phyloP scores from a whole-genome alignment of 2,329 filamentous ascomycete genomes.

The Cryphonectria nitschkei region DNA sequence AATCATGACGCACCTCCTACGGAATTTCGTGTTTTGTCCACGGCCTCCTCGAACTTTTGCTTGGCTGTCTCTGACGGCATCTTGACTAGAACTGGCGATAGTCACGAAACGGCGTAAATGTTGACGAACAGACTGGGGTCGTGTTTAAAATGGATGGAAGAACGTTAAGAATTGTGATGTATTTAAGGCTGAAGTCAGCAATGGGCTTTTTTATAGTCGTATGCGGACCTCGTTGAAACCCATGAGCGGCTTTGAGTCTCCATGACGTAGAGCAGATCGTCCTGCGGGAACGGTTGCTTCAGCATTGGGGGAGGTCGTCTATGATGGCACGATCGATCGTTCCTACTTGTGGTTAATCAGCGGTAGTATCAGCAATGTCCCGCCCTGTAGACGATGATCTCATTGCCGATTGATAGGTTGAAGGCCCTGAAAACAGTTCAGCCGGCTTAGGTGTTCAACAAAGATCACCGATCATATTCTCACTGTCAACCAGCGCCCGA shows the following conservation, averaged over 20 bases:
- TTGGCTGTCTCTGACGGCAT: constrained; percentile 18
- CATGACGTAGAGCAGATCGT: constrained; percentile 8
- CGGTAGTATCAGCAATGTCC: background rate
- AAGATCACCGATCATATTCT: background rate
- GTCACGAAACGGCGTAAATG: background rate
- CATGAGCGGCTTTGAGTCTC: background rate
- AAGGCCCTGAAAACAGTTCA: no score
- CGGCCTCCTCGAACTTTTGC: constrained; percentile 23
- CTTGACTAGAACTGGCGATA: background rate
- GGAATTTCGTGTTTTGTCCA: constrained; percentile 17
- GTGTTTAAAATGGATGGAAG: background rate
- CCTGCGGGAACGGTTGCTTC: background rate
- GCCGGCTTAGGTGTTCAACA: background rate
- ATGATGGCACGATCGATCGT: background rate
- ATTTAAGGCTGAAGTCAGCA: background rate
- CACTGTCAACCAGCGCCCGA: no score
- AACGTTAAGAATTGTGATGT: background rate
- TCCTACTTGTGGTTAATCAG: constrained; percentile 7
- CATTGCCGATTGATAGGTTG: background rate
- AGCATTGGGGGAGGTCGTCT: no score
- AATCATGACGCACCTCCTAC: constrained; percentile 13
- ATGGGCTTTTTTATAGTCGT: background rate
- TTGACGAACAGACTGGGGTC: background rate
- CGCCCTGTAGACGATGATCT: background rate
- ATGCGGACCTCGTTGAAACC: background rate